Conservation (phyloP, 2,329 filamentous ascomycete species). For the Chaetomium sp. region DNA sequence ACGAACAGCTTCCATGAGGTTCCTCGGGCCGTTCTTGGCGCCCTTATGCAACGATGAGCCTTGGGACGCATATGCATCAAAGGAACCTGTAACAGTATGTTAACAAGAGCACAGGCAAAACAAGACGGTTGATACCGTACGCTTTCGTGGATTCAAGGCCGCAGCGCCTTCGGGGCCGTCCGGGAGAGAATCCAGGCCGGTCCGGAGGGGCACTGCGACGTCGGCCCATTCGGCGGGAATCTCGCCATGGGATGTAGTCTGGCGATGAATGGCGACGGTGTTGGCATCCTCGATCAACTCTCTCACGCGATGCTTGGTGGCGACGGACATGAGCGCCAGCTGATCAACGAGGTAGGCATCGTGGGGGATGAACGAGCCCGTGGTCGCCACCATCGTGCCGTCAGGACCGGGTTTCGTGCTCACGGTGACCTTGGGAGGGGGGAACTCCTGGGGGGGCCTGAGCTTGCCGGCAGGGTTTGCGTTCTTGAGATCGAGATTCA, state of each 20-base stretch:
- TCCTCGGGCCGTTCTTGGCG: slow-evolving; percentile 46
- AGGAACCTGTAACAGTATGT: slow-evolving; percentile 42
- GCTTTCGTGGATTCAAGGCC: slow-evolving; percentile 60
- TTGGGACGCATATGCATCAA: slow-evolving; percentile 39
- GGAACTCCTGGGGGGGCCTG: slow-evolving; percentile 52
- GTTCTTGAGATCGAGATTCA: slow-evolving; percentile 60
- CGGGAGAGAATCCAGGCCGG: slow-evolving; percentile 42
- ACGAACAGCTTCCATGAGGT: slow-evolving; percentile 57
- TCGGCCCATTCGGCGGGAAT: slow-evolving; percentile 76
- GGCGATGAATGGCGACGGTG: slow-evolving; percentile 68
- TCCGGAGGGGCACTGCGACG: slow-evolving; percentile 61
- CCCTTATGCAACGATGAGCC: slow-evolving; percentile 44
- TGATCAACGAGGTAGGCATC: slow-evolving; percentile 80
- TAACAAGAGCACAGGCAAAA: slow-evolving; percentile 20
- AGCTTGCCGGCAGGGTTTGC: slow-evolving; percentile 51
- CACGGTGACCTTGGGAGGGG: slow-evolving; percentile 56
- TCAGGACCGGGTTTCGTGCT: slow-evolving; percentile 62
- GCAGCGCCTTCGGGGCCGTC: slow-evolving; percentile 50
- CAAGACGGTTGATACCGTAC: slow-evolving; percentile 48
- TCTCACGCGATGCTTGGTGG: slow-evolving; percentile 76
- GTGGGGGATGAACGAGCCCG: slow-evolving; percentile 71
- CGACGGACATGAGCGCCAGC: slow-evolving; percentile 78
- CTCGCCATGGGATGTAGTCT: slow-evolving; percentile 76
- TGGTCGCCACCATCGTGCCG: slow-evolving; percentile 61
- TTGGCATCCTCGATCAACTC: slow-evolving; percentile 77